Evolutionary conservation across 345 rosid genomes (phyloP).

Genomic region (Draba incana): DNA sequence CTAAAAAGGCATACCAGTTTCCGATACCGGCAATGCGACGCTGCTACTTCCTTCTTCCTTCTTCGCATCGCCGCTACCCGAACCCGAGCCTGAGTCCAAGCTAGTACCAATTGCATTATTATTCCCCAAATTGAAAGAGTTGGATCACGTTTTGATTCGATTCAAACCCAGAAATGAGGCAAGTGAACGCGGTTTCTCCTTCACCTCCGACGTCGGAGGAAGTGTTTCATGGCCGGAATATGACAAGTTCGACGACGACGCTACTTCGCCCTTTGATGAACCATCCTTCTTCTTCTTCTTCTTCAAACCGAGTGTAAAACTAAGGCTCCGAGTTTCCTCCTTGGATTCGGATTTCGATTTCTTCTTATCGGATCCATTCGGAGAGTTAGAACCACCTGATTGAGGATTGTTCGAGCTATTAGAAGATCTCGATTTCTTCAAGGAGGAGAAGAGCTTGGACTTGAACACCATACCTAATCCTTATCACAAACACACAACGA

Average conservation of each 20-base stretch:
- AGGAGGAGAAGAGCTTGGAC: slow-evolving; percentile 68
- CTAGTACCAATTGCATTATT: no score
- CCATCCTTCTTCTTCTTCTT: slow-evolving; percentile 55
- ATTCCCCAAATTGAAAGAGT: slow-evolving; percentile 45
- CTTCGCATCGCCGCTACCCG: no score
- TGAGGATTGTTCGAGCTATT: slow-evolving; percentile 74
- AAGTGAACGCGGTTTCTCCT: slow-evolving; percentile 52
- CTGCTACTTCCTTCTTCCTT: slow-evolving; percentile 15
- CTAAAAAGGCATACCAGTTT: slow-evolving; percentile 42
- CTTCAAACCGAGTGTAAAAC: slow-evolving; percentile 31
- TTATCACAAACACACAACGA: background rate
- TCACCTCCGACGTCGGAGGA: slow-evolving; percentile 33
- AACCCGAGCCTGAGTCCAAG: no score
- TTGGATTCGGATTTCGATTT: slow-evolving; percentile 60
- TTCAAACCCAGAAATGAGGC: slow-evolving; percentile 80
- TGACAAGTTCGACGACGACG: slow-evolving; percentile 28
- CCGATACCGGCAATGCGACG: slow-evolving; percentile 51
- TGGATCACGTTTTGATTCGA: slow-evolving; percentile 79
- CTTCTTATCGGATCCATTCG: slow-evolving; percentile 71
- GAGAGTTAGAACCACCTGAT: slow-evolving; percentile 73
- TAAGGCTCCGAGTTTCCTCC: slow-evolving; percentile 33
- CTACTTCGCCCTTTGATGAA: slow-evolving; percentile 43
- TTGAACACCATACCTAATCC: slow-evolving; percentile 67
- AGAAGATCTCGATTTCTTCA: slow-evolving; percentile 77
- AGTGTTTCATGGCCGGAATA: background rate